Conservation (phyloP, 768 basidiomycete species). For the Imleria badia region DNA sequence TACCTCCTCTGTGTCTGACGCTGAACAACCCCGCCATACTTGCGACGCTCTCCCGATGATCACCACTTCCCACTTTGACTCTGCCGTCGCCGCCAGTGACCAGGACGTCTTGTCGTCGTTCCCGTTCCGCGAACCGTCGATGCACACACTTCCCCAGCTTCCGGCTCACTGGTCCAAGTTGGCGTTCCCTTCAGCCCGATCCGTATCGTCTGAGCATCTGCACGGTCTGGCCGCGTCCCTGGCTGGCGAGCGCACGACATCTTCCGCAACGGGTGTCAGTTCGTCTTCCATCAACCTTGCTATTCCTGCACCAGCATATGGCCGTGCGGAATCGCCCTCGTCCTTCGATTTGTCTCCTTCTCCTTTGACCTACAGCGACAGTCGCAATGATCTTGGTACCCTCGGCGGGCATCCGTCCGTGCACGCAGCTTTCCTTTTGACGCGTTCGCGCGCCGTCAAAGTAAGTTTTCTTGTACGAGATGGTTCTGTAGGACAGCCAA, state of each 20-base stretch:
- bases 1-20: conserved; percentile 14
- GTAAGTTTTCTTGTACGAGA: conserved; percentile 34
- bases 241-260: not conserved
- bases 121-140: conserved; percentile 8
- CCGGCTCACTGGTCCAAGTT: conserved; percentile 7
- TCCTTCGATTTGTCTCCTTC: conserved; percentile 35
- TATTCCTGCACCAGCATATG: not conserved
- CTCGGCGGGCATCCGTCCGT: conserved; percentile 3
- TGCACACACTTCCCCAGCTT: not conserved
- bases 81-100: not conserved
- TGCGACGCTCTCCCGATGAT: conserved; percentile 21
- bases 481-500: not conserved
- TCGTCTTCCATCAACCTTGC: conserved; percentile 5
- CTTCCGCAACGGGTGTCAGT: not conserved
- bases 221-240: not conserved
- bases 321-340: conserved; percentile 33
- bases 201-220: conserved; percentile 3
- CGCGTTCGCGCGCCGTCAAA: conserved; percentile 54
- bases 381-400: conserved; percentile 4
- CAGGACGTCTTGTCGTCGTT: conserved; percentile 7
- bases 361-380: conserved; percentile 7
- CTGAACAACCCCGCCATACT: not conserved
- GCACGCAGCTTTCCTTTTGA: conserved; percentile 45
- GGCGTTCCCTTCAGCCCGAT: not conserved
- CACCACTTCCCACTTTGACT: conserved; percentile 2